A percentile compares a stretch with the other conserved stretches of the same genome.
These are phyloP conservation scores for Cinnamomum micranthum DNA, from an alignment of 164 flowering plant species.

Conservation along the genomic window DNA sequence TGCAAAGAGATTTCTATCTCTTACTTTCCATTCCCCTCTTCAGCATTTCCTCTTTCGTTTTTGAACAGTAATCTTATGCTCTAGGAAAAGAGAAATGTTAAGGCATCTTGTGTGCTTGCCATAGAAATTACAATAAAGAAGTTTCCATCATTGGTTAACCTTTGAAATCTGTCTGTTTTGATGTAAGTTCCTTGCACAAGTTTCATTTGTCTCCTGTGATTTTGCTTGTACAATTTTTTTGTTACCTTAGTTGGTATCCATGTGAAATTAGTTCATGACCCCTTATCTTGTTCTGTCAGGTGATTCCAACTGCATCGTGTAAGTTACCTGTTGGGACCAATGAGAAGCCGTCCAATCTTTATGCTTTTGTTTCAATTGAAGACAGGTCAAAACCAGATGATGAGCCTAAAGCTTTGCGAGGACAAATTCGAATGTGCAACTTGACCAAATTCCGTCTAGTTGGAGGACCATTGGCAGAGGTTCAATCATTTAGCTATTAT, in stretches of 20 bases:
- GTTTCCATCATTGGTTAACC: neutral
- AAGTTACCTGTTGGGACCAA: slow-evolving; percentile 18
- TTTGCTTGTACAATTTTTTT: neutral
- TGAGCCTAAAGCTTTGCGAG: slow-evolving; percentile 22
- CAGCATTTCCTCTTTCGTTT: neutral
- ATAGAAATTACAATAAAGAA: no score
- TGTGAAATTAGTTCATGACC: neutral
- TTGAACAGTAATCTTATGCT: no score
- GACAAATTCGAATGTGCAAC: slow-evolving; percentile 63
- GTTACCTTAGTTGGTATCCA: neutral
- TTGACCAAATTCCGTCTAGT: slow-evolving; percentile 47
- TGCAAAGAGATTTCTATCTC: neutral
- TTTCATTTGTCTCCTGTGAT: no score
- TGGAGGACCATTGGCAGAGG: slow-evolving; percentile 68
- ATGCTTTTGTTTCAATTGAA: slow-evolving; percentile 69
- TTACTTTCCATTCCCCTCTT: neutral
- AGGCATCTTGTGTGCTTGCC: neutral
- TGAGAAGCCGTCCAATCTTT: slow-evolving; percentile 32
- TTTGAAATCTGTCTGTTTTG: neutral
- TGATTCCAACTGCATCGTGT: slow-evolving; percentile 56
- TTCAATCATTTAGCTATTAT: slow-evolving; percentile 16
- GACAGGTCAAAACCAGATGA: slow-evolving; percentile 18
- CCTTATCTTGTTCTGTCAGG: slow-evolving; percentile 38
- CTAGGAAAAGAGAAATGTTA: neutral
- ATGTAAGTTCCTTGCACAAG: no score